Conservation (phyloP, 176 grass and related monocot genomes). For the Carex littledalei region DNA sequence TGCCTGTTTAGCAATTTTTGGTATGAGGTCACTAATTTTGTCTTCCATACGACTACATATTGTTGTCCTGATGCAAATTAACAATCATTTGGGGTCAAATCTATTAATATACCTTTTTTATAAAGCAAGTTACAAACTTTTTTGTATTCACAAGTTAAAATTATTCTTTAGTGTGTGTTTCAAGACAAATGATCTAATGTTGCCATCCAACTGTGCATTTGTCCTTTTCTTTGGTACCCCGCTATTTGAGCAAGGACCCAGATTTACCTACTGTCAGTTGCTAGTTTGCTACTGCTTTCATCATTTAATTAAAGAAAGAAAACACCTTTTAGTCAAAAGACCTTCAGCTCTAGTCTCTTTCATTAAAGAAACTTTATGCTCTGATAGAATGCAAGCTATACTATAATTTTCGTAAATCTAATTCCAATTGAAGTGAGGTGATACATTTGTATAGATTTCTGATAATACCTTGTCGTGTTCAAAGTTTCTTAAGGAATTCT, state of each 20-base stretch:
- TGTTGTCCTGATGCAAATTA: not conserved
- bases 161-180: not conserved
- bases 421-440: not conserved
- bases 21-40: not conserved
- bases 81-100: not conserved
- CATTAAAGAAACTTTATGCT: not conserved
- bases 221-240: not conserved
- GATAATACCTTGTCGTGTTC: not conserved
- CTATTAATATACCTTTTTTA: not conserved
- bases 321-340: not conserved
- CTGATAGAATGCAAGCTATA: too few species aligned
- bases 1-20: not conserved
- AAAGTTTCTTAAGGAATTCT: not conserved
- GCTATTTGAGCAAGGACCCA: not conserved
- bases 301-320: not conserved
- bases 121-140: not conserved
- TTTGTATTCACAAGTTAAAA: not conserved
- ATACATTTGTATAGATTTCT: not conserved
- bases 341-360: not conserved
- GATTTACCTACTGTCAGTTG: not conserved
- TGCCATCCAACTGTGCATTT: not conserved
- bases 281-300: not conserved
- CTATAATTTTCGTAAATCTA: not conserved
- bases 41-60: not conserved
- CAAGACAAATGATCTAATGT: not conserved